Conservation (phyloP, 2,329 filamentous ascomycete genomes). For the Cladophialophora bantiana region DNA sequence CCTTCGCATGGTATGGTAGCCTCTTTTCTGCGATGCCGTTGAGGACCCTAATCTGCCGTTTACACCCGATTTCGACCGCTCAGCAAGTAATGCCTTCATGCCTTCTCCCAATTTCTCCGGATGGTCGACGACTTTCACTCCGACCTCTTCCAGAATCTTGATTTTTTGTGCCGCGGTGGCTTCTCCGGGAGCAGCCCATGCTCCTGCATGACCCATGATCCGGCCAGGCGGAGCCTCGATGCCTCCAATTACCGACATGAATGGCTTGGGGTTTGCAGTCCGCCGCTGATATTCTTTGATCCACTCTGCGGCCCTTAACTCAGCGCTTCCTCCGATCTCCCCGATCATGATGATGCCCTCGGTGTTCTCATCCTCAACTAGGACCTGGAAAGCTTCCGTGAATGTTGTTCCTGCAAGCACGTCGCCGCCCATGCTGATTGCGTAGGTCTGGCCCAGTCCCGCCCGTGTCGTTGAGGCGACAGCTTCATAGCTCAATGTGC, state of each 20-base stretch:
- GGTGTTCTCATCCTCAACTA: constrained; percentile 71
- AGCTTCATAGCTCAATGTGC: constrained; percentile 80
- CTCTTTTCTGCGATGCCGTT: constrained; percentile 54
- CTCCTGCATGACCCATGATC: constrained; percentile 82
- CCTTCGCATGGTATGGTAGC: constrained; percentile 57
- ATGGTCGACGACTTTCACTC: constrained; percentile 75
- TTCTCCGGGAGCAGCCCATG: constrained; percentile 72
- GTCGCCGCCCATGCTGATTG: constrained; percentile 80
- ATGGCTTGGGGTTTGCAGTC: constrained; percentile 71
- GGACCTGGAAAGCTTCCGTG: constrained; percentile 71
- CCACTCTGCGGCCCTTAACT: constrained; percentile 76
- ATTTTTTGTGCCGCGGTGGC: constrained; percentile 71
- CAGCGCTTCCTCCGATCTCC: constrained; percentile 73
- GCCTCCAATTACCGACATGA: constrained; percentile 74
- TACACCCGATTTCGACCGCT: constrained; percentile 45
- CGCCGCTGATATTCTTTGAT: constrained; percentile 69
- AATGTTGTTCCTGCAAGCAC: constrained; percentile 76
- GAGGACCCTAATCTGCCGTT: constrained; percentile 46
- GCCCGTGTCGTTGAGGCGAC: constrained; percentile 75
- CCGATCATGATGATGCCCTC: constrained; percentile 75
- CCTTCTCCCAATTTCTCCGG: constrained; percentile 75
- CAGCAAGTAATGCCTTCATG: constrained; percentile 67
- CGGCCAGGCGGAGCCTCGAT: constrained; percentile 67
- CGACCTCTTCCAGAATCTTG: constrained; percentile 68
- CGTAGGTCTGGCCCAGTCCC: constrained; percentile 78